Conservation (phyloP, 495 filamentous ascomycete genomes). For the Penicillium arizonense region DNA sequence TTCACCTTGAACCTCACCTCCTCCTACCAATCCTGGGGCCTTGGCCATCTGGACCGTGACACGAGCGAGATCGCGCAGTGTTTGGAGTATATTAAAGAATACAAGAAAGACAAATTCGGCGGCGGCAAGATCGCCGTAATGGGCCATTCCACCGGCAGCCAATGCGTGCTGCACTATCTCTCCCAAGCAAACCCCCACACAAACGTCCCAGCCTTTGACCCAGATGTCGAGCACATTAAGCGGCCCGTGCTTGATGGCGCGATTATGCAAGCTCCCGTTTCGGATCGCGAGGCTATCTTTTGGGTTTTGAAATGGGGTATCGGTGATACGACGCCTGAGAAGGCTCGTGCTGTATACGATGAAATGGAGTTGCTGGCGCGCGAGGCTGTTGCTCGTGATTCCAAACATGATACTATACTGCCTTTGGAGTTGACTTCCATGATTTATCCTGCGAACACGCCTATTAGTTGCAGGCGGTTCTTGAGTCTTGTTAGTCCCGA, state of each 20-base stretch:
- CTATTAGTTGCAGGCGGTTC: conserved; percentile 65
- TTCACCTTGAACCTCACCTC: conserved; percentile 61
- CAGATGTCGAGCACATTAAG: conserved; percentile 24
- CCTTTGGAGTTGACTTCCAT: conserved; percentile 34
- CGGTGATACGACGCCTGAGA: conserved; percentile 16
- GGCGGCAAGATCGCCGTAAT: conserved; percentile 68
- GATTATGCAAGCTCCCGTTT: conserved; percentile 73
- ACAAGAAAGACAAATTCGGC: conserved; percentile 35
- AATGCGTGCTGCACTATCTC: conserved; percentile 78
- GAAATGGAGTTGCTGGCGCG: conserved; percentile 28
- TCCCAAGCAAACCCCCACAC: conserved; percentile 34
- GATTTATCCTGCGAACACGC: conserved; percentile 37
- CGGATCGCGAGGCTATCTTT: conserved; percentile 65
- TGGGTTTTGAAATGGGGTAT: conserved; percentile 26
- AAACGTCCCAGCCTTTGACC: conserved; percentile 27
- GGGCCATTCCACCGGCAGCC: conserved; percentile 83
- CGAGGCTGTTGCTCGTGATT: conserved; percentile 14
- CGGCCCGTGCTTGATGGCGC: conserved; percentile 61
- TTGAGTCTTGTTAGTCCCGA: conserved; percentile 58
- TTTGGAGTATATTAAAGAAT: conserved; percentile 65
- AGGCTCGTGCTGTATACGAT: conserved; percentile 22
- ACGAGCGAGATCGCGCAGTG: conserved; percentile 69
- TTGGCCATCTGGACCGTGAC: conserved; percentile 64
- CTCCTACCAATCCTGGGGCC: conserved; percentile 72
- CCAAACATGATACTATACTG: conserved; percentile 28